Percentiles rank a stretch among this genome's conserved stretches.
Conservation (phyloP, 2,329 filamentous ascomycete species). For the Bipolaris oryzae region DNA sequence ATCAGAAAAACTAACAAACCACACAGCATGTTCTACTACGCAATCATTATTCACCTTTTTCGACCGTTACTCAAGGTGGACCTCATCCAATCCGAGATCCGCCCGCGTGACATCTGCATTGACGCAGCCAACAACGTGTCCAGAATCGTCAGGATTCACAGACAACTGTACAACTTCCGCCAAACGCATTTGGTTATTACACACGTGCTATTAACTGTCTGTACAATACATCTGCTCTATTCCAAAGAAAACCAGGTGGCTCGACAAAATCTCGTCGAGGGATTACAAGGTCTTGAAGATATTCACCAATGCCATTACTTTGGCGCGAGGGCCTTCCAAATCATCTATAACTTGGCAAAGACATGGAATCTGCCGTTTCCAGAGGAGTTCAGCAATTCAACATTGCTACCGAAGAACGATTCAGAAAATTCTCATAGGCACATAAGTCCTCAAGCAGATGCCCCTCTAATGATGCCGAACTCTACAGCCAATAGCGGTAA, state of each 20-base stretch:
- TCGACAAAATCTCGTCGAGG: conserved; percentile 49
- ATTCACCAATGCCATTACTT: conserved; percentile 54
- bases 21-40: conserved; percentile 69
- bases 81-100: conserved; percentile 62
- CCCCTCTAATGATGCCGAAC: conserved; percentile 24
- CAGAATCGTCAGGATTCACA: conserved; percentile 50
- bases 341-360: conserved; percentile 50
- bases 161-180: conserved; percentile 53
- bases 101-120: conserved; percentile 70
- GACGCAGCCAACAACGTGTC: conserved; percentile 54
- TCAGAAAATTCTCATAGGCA: conserved; percentile 16
- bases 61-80: conserved; percentile 72
- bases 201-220: conserved; percentile 51
- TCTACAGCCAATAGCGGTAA: conserved; percentile 16
- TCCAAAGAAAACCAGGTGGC: conserved; percentile 47
- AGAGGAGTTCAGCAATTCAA: conserved; percentile 40
- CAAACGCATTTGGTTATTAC: conserved; percentile 48
- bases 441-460: conserved; percentile 30
- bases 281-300: conserved; percentile 51
- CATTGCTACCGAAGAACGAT: conserved; percentile 29
- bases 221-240: conserved; percentile 54
- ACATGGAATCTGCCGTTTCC: conserved; percentile 54
- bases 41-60: conserved; percentile 74
- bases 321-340: conserved; percentile 51
- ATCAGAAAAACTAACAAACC: conserved; percentile 13